phyloP scores from a whole-genome alignment of 2,329 filamentous ascomycete genomes.

The Conoideocrella luteorostrata region DNA sequence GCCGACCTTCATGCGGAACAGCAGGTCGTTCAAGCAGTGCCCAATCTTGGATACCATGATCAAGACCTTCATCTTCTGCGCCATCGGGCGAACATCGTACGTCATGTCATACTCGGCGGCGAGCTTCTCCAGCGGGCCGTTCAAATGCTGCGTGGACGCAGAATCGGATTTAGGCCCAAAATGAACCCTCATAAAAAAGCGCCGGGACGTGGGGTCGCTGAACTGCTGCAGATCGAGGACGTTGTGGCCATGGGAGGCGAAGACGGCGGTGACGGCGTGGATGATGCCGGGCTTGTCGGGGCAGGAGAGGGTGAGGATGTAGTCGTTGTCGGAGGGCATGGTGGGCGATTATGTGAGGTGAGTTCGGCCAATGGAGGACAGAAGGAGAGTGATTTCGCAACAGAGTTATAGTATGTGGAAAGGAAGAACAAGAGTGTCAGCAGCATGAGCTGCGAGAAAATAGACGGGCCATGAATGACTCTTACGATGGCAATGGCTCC shows the following conservation, averaged over 20 bases:
- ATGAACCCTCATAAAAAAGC: slow-evolving; percentile 86
- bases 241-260: slow-evolving; percentile 68
- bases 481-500: neutral
- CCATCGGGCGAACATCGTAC: slow-evolving; percentile 62
- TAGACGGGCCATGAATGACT: neutral
- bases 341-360: neutral
- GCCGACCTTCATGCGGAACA: slow-evolving; percentile 70
- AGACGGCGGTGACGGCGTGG: slow-evolving; percentile 73
- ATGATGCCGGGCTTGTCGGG: slow-evolving; percentile 81
- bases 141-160: slow-evolving; percentile 43
- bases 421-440: no score
- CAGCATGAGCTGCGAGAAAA: no score
- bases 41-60: slow-evolving; percentile 91
- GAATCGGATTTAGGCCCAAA: slow-evolving; percentile 56
- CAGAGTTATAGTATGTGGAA: neutral
- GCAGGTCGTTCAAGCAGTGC: slow-evolving; percentile 76
- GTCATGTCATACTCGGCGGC: slow-evolving; percentile 60
- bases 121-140: slow-evolving; percentile 51
- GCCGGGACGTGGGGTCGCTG: slow-evolving; percentile 65
- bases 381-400: neutral
- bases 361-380: no score
- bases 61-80: slow-evolving; percentile 66
- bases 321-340: slow-evolving; percentile 43
- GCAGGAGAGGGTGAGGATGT: slow-evolving; percentile 76
- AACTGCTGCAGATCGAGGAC: slow-evolving; percentile 83